Base-by-base conservation (phyloP, 805 yeast species). In the Saccharomycopsis fibuligera region DNA sequence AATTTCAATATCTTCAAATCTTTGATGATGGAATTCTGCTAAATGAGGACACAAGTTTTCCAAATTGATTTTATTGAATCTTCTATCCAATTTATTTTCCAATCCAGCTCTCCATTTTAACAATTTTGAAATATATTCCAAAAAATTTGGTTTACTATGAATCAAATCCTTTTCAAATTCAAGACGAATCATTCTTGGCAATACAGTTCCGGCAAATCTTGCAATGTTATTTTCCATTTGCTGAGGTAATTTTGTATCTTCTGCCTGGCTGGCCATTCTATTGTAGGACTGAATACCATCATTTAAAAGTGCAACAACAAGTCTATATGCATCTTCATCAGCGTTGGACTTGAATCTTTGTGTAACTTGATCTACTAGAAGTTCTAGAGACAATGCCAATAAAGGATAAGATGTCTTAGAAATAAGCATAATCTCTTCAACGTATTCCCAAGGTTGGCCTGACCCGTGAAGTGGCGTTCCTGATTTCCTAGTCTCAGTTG, bases 1-100 rank as follows among this genome's bases (percentile, higher is more conserved):
- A 49, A 93, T 81, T 63, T 93, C 99, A 50, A 93, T 87, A 41
- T 93, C 98, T 64, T 93, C 99, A 61, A 93, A 93, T 66, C 88
- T 90, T 64, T 93, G 98, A 63, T 93, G 96, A 65, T 93, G 99
- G 78, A 95, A 93, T 62, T 90, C 96, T 62, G 95, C 84, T 64
- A 93, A 72, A 58, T 91, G 97, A 10, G 98, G 96, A 59, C 96
- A 89, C 53, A 93, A 72, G 48, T 88, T 80, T 66, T 93, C 99
- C 54, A 93, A 67, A 57, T 89, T 84, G 43, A 89, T 83, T 56
- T 78, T 78, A 24, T 81, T 77, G 48, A 87, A 82, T 49, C 95
- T 76, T 55, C 95, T 75, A 62, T 93, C 98, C 51, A 93, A 73
- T 61, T 86, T 88, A 58, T 86, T 95, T 62, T 91, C 98, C 50